Evolutionary conservation across 2,329 filamentous ascomycete genomes (phyloP).

Genomic region (Lanzia echinophila): DNA sequence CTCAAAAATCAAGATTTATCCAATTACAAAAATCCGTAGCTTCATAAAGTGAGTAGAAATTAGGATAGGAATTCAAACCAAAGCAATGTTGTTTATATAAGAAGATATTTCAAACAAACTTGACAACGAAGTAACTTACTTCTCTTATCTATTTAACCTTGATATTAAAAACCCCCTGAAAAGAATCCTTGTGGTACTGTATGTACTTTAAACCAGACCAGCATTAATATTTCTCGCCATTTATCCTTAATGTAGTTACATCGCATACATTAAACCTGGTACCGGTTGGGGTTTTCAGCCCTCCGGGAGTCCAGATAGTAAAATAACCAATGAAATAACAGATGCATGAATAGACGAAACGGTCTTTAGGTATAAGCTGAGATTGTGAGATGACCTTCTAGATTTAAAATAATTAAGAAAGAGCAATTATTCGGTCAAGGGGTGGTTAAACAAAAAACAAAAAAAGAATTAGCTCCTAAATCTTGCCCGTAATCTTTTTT

Average conservation of each 20-base stretch:
- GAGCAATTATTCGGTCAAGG: no score
- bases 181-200: slow-evolving; percentile 1
- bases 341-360: slow-evolving; percentile 10
- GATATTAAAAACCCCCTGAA: background rate
- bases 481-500: slow-evolving; percentile 1
- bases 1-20: no score
- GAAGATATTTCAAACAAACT: no score
- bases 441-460: background rate
- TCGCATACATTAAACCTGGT: slow-evolving; percentile 5
- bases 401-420: background rate
- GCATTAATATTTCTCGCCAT: slow-evolving; percentile 1
- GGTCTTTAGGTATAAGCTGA: slow-evolving; percentile 8
- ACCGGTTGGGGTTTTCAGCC: slow-evolving; percentile 8
- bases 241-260: slow-evolving; percentile 5
- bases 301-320: slow-evolving; percentile 7
- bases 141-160: background rate
- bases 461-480: background rate
- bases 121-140: background rate
- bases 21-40: no score
- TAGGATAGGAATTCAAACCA: no score
- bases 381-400: slow-evolving; percentile 9
- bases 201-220: slow-evolving; percentile 1
- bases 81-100: no score
- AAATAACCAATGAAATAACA: background rate
- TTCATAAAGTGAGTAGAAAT: no score